Evolutionary conservation across 2,329 filamentous ascomycete genomes (phyloP).

Genomic region (Aspergillus cejpii): DNA sequence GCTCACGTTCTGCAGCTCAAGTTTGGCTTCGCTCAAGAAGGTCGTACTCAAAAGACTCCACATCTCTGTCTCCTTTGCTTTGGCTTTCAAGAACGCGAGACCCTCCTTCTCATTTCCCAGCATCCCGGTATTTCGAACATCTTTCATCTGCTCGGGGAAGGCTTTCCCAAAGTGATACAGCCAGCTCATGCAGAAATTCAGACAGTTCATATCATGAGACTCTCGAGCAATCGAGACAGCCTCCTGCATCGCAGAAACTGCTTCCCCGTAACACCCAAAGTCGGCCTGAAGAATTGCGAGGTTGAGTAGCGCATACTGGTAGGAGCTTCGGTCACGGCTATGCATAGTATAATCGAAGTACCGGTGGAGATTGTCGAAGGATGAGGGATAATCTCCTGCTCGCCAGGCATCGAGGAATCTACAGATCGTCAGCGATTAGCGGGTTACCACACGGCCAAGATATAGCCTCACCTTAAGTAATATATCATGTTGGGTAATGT

Average conservation of each 20-base stretch:
- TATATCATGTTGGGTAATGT: constrained; percentile 67
- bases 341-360: constrained; percentile 98
- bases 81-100: constrained; percentile 73
- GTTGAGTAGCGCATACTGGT: constrained; percentile 92
- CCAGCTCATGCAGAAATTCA: constrained; percentile 96
- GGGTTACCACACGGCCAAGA: not conserved
- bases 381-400: constrained; percentile 79
- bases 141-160: constrained; percentile 66
- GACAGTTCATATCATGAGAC: constrained; percentile 81
- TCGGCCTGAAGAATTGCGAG: constrained; percentile 89
- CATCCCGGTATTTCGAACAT: constrained; percentile 64
- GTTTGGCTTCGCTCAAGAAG: constrained; percentile 75
- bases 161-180: constrained; percentile 88
- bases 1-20: constrained; percentile 66
- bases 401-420: constrained; percentile 90
- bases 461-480: constrained; percentile 58
- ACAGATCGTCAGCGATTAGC: constrained; percentile 13
- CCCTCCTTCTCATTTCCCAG: constrained; percentile 73
- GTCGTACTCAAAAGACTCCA: constrained; percentile 79
- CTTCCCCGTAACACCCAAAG: constrained; percentile 85
- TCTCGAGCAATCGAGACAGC: constrained; percentile 91
- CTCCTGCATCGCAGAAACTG: constrained; percentile 89
- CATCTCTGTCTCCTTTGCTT: constrained; percentile 79
- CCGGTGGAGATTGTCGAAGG: constrained; percentile 83
- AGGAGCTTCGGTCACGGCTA: constrained; percentile 72